Conservation (phyloP, 2,329 filamentous ascomycete species). For the Fusarium neocosmosporiellum region DNA sequence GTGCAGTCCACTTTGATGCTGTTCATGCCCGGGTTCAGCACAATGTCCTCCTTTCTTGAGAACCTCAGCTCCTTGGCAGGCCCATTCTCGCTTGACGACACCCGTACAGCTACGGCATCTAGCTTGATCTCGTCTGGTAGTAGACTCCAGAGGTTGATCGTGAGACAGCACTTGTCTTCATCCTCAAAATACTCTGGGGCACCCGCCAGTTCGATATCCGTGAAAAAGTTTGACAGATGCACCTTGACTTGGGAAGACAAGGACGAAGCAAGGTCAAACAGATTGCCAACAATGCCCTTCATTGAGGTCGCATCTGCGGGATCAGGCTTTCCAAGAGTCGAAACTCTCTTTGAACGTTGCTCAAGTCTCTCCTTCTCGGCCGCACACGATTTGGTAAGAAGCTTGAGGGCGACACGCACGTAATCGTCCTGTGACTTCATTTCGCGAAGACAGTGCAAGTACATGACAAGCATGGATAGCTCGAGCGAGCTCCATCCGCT, state of each 20-base stretch:
- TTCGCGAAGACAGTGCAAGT: constrained; percentile 82
- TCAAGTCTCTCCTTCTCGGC: constrained; percentile 62
- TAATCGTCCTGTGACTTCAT: constrained; percentile 83
- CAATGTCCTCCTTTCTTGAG: constrained; percentile 40
- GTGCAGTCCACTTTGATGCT: constrained; percentile 51
- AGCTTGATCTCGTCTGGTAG: constrained; percentile 77
- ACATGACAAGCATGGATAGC: constrained; percentile 85
- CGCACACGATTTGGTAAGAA: constrained; percentile 75
- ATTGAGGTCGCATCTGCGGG: constrained; percentile 53
- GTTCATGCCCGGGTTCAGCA: constrained; percentile 62
- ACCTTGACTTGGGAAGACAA: constrained; percentile 71
- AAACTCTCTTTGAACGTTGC: constrained; percentile 46
- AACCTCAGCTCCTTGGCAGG: constrained; percentile 68
- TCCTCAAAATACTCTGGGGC: constrained; percentile 76
- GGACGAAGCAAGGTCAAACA: constrained; percentile 58
- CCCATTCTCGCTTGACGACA: constrained; percentile 66
- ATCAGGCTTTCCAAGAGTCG: constrained; percentile 26
- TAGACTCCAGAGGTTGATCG: constrained; percentile 76
- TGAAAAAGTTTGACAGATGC: constrained; percentile 80
- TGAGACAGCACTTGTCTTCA: constrained; percentile 80
- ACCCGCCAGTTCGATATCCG: constrained; percentile 73
- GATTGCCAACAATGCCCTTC: constrained; percentile 59
- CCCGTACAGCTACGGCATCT: constrained; percentile 71
- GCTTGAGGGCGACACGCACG: constrained; percentile 77
- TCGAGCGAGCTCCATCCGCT: constrained; percentile 84